A percentile compares a stretch with the other conserved stretches of the same genome.
phyloP scores from a whole-genome alignment of 2,329 filamentous ascomycete species.

The Colletotrichum lentis region DNA sequence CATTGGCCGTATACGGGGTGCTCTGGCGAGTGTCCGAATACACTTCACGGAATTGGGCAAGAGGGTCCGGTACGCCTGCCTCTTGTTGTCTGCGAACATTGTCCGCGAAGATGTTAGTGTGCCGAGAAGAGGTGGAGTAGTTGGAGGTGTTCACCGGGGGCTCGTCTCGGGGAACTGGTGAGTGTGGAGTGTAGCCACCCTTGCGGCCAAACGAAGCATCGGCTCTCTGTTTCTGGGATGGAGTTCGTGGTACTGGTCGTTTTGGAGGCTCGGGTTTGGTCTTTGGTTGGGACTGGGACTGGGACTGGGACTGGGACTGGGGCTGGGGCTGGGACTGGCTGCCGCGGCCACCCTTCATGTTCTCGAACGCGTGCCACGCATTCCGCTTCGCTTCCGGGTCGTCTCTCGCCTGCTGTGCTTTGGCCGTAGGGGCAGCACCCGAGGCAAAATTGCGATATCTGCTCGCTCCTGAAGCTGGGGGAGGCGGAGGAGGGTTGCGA shows the following conservation, averaged over 20 bases:
- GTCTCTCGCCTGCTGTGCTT: conserved; percentile 45
- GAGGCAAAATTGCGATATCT: conserved; percentile 56
- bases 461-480: conserved; percentile 52
- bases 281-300: conserved; percentile 42
- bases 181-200: conserved; percentile 59
- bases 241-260: conserved; percentile 57
- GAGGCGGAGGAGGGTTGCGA: conserved; percentile 39
- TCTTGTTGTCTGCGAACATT: conserved; percentile 41
- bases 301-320: conserved; percentile 39
- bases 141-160: conserved; percentile 60
- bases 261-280: conserved; percentile 43
- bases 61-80: conserved; percentile 52
- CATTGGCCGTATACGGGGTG: conserved; percentile 63
- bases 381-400: conserved; percentile 52
- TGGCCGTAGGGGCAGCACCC: conserved; percentile 54
- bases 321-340: conserved; percentile 42
- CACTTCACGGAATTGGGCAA: conserved; percentile 57
- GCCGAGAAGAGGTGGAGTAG: conserved; percentile 54
- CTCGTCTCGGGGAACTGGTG: conserved; percentile 60
- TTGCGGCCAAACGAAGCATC: conserved; percentile 65
- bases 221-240: conserved; percentile 61
- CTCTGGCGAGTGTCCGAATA: conserved; percentile 61
- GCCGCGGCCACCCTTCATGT: conserved; percentile 51
- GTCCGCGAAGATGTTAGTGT: conserved; percentile 42
- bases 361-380: conserved; percentile 54